These are phyloP conservation scores for Podaxis mareebaensis DNA, from an alignment of 768 basidiomycete genomes.

Conservation along the genomic window DNA sequence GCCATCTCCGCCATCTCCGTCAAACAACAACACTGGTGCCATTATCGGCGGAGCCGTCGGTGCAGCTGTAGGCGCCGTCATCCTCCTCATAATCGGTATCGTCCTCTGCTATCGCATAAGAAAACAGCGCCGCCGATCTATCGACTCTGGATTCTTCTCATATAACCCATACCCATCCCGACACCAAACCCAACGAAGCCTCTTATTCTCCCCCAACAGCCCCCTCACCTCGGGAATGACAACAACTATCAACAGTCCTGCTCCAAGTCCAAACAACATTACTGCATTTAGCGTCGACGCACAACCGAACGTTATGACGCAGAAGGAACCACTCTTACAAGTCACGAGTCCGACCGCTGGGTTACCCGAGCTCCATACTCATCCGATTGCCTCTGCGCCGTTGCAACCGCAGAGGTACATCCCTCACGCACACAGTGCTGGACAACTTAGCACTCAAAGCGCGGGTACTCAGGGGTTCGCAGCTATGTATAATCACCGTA, in stretches of 20 bases:
- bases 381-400: neutral
- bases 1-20: conserved; percentile 12
- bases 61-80: conserved; percentile 16
- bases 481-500: neutral
- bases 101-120: conserved; percentile 17
- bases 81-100: conserved; percentile 10
- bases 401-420: conserved; percentile 2
- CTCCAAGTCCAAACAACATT: conserved; percentile 4
- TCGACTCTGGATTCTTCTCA: conserved; percentile 19
- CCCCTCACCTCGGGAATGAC: neutral
- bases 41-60: conserved; percentile 25
- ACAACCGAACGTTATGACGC: neutral
- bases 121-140: conserved; percentile 8
- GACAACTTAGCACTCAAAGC: neutral
- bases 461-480: neutral
- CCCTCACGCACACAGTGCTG: neutral
- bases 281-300: conserved; percentile 1
- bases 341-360: neutral
- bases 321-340: neutral
- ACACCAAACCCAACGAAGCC: neutral
- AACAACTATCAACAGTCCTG: neutral
- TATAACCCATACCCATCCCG: conserved; percentile 17
- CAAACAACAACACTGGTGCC: conserved; percentile 15
- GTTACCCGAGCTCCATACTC: too few species aligned
- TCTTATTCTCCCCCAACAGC: neutral